Conservation (phyloP, 1,284 basidiomycete genomes). For the Uromyces viciae-fabae region DNA sequence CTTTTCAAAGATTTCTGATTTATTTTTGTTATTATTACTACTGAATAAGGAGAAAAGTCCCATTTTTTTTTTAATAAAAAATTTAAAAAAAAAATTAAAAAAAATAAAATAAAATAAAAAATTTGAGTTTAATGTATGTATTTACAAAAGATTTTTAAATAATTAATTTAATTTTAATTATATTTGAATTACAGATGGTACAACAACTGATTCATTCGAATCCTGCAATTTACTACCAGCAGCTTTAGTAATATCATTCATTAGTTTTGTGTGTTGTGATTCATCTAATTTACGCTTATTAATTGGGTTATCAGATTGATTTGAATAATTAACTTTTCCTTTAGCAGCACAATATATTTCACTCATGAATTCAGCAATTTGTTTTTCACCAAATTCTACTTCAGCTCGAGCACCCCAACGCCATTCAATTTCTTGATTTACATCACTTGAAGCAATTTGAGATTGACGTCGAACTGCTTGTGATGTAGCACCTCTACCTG, state of each 20-base stretch:
- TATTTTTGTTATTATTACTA: neutral
- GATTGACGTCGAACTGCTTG: constrained; percentile 39
- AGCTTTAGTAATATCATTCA: constrained; percentile 32
- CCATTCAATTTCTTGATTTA: constrained; percentile 32
- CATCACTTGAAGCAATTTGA: constrained; percentile 7
- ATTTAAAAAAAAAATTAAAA: no score
- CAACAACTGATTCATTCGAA: constrained; percentile 23
- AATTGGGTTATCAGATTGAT: neutral
- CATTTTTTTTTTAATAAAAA: no score
- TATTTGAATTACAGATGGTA: no score
- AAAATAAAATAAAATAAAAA: no score
- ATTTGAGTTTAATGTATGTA: no score
- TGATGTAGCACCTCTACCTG: neutral
- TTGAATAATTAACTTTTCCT: neutral
- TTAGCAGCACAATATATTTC: constrained; percentile 22
- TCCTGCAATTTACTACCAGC: constrained; percentile 38
- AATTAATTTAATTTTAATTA: no score
- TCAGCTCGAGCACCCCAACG: constrained; percentile 43
- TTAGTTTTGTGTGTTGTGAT: constrained; percentile 6
- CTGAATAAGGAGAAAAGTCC: constrained; percentile 8
- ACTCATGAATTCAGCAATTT: constrained; percentile 45
- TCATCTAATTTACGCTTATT: neutral
- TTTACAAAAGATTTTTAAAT: no score
- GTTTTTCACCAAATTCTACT: constrained; percentile 40
- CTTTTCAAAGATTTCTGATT: constrained; percentile 28